phyloP scores from a whole-genome alignment of 306 rosid genomes.

The Cicer cuneatum region DNA sequence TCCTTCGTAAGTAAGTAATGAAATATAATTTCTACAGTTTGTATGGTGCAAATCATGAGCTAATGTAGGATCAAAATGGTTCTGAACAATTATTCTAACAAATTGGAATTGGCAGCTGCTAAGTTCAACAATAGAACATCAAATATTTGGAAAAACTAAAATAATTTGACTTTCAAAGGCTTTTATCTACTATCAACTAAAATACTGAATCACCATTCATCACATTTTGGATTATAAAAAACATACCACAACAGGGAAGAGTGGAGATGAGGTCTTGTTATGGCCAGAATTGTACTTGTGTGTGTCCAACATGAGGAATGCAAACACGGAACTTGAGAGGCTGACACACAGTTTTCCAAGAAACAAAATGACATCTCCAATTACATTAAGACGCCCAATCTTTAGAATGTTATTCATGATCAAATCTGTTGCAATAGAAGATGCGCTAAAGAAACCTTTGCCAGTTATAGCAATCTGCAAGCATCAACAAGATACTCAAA shows the following conservation, averaged over 20 bases:
- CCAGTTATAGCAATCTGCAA: slow-evolving; percentile 92
- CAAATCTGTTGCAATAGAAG: slow-evolving; percentile 82
- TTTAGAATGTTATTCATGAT: slow-evolving; percentile 87
- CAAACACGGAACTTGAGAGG: slow-evolving; percentile 86
- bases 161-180: not conserved
- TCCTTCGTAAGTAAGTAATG: not conserved
- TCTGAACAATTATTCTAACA: not conserved
- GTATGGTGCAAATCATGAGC: not conserved
- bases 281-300: slow-evolving; percentile 76
- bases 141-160: not conserved
- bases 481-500: slow-evolving; percentile 27
- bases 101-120: not conserved
- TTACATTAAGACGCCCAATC: slow-evolving; percentile 91
- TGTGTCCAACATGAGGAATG: slow-evolving; percentile 93
- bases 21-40: not conserved
- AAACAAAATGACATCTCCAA: slow-evolving; percentile 92
- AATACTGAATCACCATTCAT: slow-evolving; percentile 23
- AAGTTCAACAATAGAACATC: not conserved
- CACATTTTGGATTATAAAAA: slow-evolving; percentile 21
- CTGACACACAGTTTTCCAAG: slow-evolving; percentile 94
- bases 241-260: slow-evolving; percentile 92
- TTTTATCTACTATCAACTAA: not conserved
- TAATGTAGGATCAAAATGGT: slow-evolving; percentile 1
- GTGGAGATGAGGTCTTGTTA: slow-evolving; percentile 94
- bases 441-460: slow-evolving; percentile 82